Conservation (phyloP, 352 stramenopile species). For the Poterioochromonas sp. region DNA sequence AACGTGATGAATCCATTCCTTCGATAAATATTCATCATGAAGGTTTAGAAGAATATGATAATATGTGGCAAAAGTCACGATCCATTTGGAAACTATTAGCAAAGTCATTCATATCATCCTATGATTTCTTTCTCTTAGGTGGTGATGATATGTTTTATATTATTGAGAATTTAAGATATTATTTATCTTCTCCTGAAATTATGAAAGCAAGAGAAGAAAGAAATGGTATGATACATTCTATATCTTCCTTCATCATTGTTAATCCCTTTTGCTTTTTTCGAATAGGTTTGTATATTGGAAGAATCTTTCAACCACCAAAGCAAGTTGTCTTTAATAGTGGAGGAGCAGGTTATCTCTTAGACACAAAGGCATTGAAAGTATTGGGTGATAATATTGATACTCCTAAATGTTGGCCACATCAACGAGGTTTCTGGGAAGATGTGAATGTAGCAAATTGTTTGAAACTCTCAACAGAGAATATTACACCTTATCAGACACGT, state of each 20-base stretch:
- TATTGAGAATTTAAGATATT: constrained; percentile 18
- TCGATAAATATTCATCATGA: constrained; percentile 5
- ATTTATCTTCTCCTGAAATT: constrained; percentile 3
- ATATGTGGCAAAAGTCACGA: constrained; percentile 32
- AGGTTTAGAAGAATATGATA: constrained; percentile 16
- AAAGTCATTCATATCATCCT: neutral
- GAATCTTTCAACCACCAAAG: neutral
- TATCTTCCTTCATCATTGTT: no score
- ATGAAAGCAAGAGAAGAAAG: neutral
- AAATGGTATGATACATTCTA: neutral
- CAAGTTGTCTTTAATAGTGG: constrained; percentile 24
- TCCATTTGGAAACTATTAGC: constrained; percentile 18
- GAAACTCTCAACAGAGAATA: neutral
- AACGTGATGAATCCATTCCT: neutral
- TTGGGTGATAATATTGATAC: constrained; percentile 20
- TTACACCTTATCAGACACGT: constrained; percentile 12
- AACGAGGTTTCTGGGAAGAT: constrained; percentile 33
- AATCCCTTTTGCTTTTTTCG: neutral
- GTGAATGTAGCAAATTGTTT: constrained; percentile 30
- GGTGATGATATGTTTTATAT: constrained; percentile 35
- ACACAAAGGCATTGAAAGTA: neutral
- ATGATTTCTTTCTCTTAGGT: constrained; percentile 25
- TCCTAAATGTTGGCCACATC: constrained; percentile 28
- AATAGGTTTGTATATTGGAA: constrained; percentile 14
- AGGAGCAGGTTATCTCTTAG: constrained; percentile 24